A percentile compares a stretch with the other conserved stretches of the same genome.
Conservation (phyloP, 805 yeast species). For the Saturnispora sekii region DNA sequence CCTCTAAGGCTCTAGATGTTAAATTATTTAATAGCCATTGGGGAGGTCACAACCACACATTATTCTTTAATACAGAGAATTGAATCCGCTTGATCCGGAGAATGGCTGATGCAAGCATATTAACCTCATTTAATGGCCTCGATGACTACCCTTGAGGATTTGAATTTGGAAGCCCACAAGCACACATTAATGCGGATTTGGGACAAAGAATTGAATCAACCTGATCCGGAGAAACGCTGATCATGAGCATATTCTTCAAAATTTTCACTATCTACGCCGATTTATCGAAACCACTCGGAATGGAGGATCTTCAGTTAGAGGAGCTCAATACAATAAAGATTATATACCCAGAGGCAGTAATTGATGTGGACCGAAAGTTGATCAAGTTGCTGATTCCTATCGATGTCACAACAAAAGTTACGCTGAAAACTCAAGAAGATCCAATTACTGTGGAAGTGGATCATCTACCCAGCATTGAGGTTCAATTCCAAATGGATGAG, state of each 20-base stretch:
- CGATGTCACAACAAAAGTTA: constrained; percentile 18
- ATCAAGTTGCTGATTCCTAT: constrained; percentile 26
- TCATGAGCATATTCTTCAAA: too few relatives aligned
- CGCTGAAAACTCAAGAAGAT: constrained; percentile 11
- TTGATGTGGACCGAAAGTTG: constrained; percentile 1
- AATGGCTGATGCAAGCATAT: too few relatives aligned
- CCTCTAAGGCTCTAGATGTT: constrained; percentile 2
- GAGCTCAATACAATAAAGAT: constrained; percentile 33
- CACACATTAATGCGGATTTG: too few relatives aligned
- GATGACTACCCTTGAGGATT: constrained; percentile 3
- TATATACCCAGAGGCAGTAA: constrained; percentile 32
- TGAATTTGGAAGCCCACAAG: neutral
- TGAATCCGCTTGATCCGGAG: too few relatives aligned
- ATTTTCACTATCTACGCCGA: too few relatives aligned
- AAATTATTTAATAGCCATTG: neutral
- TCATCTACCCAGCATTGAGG: constrained; percentile 26
- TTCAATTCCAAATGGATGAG: constrained; percentile 26
- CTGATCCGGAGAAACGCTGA: too few relatives aligned
- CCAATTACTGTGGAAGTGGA: constrained; percentile 9
- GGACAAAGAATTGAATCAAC: too few relatives aligned
- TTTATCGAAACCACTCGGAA: neutral
- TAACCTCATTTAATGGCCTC: constrained; percentile 1
- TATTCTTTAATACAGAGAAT: too few relatives aligned
- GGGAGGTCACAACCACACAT: neutral
- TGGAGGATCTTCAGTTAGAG: constrained; percentile 19